Evolutionary conservation across 768 basidiomycete species (phyloP).

Genomic region (Russula vinacea): DNA sequence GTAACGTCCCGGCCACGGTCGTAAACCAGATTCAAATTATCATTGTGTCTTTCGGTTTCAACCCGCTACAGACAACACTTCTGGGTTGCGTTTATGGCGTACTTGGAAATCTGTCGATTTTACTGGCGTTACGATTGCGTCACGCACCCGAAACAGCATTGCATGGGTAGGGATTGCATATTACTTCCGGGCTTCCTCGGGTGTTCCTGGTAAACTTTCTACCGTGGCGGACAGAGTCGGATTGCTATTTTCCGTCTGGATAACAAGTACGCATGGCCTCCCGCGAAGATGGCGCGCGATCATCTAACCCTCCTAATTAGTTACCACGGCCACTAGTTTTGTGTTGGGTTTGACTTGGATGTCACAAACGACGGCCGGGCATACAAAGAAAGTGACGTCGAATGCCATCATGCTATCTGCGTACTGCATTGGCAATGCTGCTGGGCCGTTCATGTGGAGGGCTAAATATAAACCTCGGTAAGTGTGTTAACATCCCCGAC

Average conservation of each 20-base stretch:
- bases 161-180: slow-evolving; percentile 61
- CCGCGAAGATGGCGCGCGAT: background rate
- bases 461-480: slow-evolving; percentile 63
- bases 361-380: slow-evolving; percentile 61
- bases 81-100: slow-evolving; percentile 64
- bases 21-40: slow-evolving; percentile 63
- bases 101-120: slow-evolving; percentile 64
- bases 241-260: slow-evolving; percentile 55
- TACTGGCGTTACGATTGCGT: slow-evolving; percentile 56
- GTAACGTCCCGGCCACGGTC: slow-evolving; percentile 62
- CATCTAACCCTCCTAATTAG: slow-evolving; percentile 31
- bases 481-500: slow-evolving; percentile 4
- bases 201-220: slow-evolving; percentile 59
- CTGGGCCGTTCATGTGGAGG: slow-evolving; percentile 79
- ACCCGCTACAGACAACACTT: slow-evolving; percentile 60
- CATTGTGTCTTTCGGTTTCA: slow-evolving; percentile 64
- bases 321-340: slow-evolving; percentile 56
- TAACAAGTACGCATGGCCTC: slow-evolving; percentile 43
- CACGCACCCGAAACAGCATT: slow-evolving; percentile 54
- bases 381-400: slow-evolving; percentile 65
- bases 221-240: slow-evolving; percentile 67
- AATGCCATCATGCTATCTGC: slow-evolving; percentile 74
- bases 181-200: slow-evolving; percentile 65
- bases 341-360: slow-evolving; percentile 63
- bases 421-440: slow-evolving; percentile 64